A percentile compares a stretch with the other conserved stretches of the same genome.
These are phyloP conservation scores for Schwanniomyces vanrijiae DNA, from an alignment of 805 yeast species.

Conservation along the genomic window DNA sequence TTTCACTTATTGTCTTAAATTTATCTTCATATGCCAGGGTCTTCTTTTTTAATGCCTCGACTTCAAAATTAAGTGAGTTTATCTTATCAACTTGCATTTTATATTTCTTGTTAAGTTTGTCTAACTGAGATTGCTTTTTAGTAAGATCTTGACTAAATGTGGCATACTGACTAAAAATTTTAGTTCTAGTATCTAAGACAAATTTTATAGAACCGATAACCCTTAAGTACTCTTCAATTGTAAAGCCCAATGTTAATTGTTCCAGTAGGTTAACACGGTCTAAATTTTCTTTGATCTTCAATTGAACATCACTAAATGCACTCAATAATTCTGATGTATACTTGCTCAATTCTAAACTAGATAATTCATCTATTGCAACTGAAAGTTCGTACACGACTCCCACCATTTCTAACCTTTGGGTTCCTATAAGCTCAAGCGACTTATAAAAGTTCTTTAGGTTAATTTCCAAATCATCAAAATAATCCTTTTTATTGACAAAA, in stretches of 20 bases:
- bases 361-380: slow-evolving; percentile 52
- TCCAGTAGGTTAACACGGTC: slow-evolving; percentile 84
- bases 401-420: slow-evolving; percentile 74
- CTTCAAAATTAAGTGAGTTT: slow-evolving; percentile 56
- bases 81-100: slow-evolving; percentile 63
- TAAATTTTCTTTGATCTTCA: slow-evolving; percentile 66
- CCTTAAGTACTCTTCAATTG: slow-evolving; percentile 85
- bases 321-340: slow-evolving; percentile 60
- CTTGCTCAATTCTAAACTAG: slow-evolving; percentile 73
- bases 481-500: slow-evolving; percentile 66
- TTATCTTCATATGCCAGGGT: slow-evolving; percentile 53
- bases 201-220: slow-evolving; percentile 71
- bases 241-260: slow-evolving; percentile 78
- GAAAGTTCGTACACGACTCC: slow-evolving; percentile 69
- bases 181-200: slow-evolving; percentile 73
- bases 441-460: slow-evolving; percentile 69
- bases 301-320: slow-evolving; percentile 72
- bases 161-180: slow-evolving; percentile 41
- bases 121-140: slow-evolving; percentile 47
- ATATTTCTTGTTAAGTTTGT: slow-evolving; percentile 44
- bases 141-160: slow-evolving; percentile 44
- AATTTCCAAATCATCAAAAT: slow-evolving; percentile 68
- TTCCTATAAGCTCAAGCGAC: slow-evolving; percentile 70
- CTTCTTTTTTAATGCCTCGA: slow-evolving; percentile 52
- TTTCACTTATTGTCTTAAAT: slow-evolving; percentile 63